A percentile compares a stretch with the other conserved stretches of the same genome.
Conservation (phyloP, 1,284 basidiomycete species). For the Tylopilus orsonianus region DNA sequence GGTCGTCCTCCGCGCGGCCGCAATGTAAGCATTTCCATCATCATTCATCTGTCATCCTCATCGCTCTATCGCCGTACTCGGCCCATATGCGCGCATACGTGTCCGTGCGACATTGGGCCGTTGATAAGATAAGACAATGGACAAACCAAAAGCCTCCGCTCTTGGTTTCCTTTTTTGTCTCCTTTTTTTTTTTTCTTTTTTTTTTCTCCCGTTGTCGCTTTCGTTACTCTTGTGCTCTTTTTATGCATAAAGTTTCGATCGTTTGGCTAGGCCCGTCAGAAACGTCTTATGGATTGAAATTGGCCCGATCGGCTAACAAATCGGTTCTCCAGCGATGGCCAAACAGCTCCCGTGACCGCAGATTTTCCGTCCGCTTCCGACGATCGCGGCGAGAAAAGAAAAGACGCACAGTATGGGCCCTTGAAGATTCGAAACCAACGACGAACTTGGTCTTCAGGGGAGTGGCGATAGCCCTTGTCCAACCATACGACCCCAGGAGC, state of each 20-base stretch:
- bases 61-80: conserved; percentile 22
- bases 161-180: conserved; percentile 17
- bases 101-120: conserved; percentile 22
- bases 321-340: neutral
- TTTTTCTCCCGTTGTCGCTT: conserved; percentile 17
- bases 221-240: conserved; percentile 10
- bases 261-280: conserved; percentile 14
- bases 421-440: conserved; percentile 13
- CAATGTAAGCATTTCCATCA: conserved; percentile 10
- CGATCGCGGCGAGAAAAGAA: conserved; percentile 7
- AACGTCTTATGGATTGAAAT: conserved; percentile 13
- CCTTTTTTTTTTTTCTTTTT: conserved; percentile 10
- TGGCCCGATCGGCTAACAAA: conserved; percentile 12
- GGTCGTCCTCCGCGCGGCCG: conserved; percentile 13
- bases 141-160: neutral
- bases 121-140: conserved; percentile 34
- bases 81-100: conserved; percentile 23
- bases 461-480: too few species aligned
- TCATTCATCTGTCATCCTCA: neutral
- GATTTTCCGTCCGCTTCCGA: conserved; percentile 20
- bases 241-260: conserved; percentile 6
- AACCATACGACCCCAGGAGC: too few species aligned
- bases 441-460: too few species aligned
- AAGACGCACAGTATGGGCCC: neutral
- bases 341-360: neutral